Percentiles rank a stretch among this genome's conserved stretches.
Evolutionary conservation across 257 asterid genomes (phyloP).

Genomic region (Cruciata laevipes): DNA sequence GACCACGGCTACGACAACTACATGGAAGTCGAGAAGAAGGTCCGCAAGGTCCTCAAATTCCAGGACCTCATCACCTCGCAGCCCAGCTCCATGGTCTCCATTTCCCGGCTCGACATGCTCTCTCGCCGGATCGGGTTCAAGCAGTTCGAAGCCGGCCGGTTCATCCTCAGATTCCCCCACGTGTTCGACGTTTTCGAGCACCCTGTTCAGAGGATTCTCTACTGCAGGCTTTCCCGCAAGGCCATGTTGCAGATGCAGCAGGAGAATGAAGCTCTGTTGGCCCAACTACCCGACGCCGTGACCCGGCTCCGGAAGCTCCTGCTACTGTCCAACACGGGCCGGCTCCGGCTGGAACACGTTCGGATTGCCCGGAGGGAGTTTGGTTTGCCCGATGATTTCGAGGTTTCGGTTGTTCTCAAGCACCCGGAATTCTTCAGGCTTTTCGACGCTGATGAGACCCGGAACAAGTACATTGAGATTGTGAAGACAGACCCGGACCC

Average conservation of each 20-base stretch:
- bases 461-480: conserved; percentile 66
- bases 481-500: conserved; percentile 49
- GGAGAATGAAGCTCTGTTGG: conserved; percentile 57
- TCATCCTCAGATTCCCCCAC: conserved; percentile 73
- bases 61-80: conserved; percentile 64
- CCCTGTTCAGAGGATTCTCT: conserved; percentile 81
- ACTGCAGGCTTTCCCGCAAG: conserved; percentile 56
- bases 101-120: conserved; percentile 55
- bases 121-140: conserved; percentile 69
- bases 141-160: conserved; percentile 60
- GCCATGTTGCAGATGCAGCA: conserved; percentile 56
- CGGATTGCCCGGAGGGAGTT: conserved; percentile 72
- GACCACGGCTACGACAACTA: conserved; percentile 77
- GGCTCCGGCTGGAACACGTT: conserved; percentile 68
- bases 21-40: conserved; percentile 82
- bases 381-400: conserved; percentile 86
- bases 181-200: conserved; percentile 86
- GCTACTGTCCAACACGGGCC: conserved; percentile 63
- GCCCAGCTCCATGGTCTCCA: conserved; percentile 50
- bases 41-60: conserved; percentile 62
- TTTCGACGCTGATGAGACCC: conserved; percentile 77
- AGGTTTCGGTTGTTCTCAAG: conserved; percentile 59
- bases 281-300: conserved; percentile 56
- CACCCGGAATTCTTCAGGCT: conserved; percentile 57
- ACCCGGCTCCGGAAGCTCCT: conserved; percentile 55